Evolutionary conservation across 225 moss, liverwort and hornwort species (phyloP), one percentile per base, ranked within the genome.

Genomic region (Takakia lepidozioides): DNA sequence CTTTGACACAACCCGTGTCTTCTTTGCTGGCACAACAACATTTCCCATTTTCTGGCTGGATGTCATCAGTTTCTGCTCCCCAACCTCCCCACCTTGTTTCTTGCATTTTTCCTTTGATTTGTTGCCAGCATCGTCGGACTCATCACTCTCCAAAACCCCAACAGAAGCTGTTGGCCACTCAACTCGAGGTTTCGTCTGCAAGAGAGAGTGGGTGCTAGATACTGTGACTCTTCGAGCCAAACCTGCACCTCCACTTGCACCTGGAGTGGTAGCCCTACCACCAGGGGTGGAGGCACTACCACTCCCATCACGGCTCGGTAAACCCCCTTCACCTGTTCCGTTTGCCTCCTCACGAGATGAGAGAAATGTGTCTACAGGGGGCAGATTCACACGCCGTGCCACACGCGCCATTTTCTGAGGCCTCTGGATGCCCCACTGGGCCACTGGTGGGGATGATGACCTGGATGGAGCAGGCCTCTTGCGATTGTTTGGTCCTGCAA

Each of bases 391-490:
- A 16, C 84, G 76, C 30, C 90, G 77, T 18, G 80, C 87, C 32
- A 67, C 63, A 38, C 87, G 82, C 0, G 80, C 67, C 80, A 85
- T 81, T 60, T 87, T 98, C 58, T 76, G 86, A 17, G 76, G 85
- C 35, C 98, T 87, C 32, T 91, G 92, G 49, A 80, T 91, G 27
- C 80, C 98, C 98, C 98, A 98, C 32, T 91, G 70, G 14, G 98
- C 75, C 1, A 69, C 76, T 5, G 91, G 85, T 21, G 98, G 98
- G 24, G 98, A 87, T 10, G 87, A 80, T 35, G 95, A 90, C 56
- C 80, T 71, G 29, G 95, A 87, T 16, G 90, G 85, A 23, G 87
- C 92, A 20, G 84, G 84, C 71, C 98, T 80, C 74, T 98, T 98
- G 20, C 91, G 80, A 56, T 83, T 91, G 29, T 59, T 54, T 10